phyloP scores from a whole-genome alignment of 805 yeast genomes.

The Middelhovenomyces tepae region DNA sequence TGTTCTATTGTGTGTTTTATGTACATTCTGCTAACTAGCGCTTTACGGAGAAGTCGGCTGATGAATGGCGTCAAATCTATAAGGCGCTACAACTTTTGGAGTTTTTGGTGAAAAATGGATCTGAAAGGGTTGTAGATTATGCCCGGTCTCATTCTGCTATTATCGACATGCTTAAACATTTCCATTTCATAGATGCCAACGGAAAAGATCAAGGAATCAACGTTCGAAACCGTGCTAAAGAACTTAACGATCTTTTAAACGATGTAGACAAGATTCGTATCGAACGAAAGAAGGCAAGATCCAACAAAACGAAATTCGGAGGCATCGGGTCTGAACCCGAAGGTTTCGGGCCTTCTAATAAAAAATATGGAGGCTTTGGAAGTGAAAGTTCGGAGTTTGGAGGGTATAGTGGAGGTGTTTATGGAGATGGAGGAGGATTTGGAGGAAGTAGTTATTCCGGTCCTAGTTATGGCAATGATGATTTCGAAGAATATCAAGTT shows the following conservation, averaged over 20 bases:
- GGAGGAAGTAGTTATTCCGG: slow-evolving; percentile 27
- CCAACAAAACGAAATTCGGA: slow-evolving; percentile 71
- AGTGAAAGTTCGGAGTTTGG: slow-evolving; percentile 26
- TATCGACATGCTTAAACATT: slow-evolving; percentile 79
- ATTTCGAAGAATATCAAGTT: slow-evolving; percentile 31
- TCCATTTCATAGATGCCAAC: slow-evolving; percentile 88
- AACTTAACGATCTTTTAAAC: slow-evolving; percentile 56
- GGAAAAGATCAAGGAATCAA: slow-evolving; percentile 96
- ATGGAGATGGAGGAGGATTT: slow-evolving; percentile 35
- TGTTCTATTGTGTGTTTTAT: neutral
- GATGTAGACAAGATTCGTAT: slow-evolving; percentile 70
- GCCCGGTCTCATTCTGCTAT: slow-evolving; percentile 75
- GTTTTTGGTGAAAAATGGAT: slow-evolving; percentile 82
- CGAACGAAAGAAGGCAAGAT: slow-evolving; percentile 87
- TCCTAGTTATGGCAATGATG: slow-evolving; percentile 29
- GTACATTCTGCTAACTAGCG: slow-evolving; percentile 47
- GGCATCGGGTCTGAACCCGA: slow-evolving; percentile 46
- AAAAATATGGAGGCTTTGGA: slow-evolving; percentile 30
- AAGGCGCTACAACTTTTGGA: slow-evolving; percentile 89
- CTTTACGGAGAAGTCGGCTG: slow-evolving; percentile 91
- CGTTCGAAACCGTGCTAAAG: slow-evolving; percentile 85
- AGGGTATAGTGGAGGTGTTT: slow-evolving; percentile 29
- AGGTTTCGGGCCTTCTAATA: slow-evolving; percentile 27
- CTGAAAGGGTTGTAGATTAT: slow-evolving; percentile 92
- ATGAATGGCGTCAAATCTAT: slow-evolving; percentile 97